Percentiles rank a stretch among this genome's conserved stretches.
These are phyloP conservation scores for Cinnamomum micranthum DNA, from an alignment of 164 flowering plant genomes.

Conservation along the genomic window DNA sequence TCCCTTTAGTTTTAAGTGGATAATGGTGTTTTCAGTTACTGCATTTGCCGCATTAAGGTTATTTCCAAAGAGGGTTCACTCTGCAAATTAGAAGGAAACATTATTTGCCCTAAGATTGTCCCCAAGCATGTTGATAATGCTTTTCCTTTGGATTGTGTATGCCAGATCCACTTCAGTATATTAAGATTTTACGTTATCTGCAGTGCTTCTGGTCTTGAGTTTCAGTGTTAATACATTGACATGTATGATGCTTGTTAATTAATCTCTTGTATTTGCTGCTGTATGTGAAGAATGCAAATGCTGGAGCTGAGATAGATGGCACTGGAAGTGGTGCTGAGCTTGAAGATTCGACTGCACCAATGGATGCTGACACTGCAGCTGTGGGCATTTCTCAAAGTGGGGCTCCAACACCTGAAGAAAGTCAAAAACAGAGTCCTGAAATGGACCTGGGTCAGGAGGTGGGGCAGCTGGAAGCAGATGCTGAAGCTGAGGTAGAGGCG, in stretches of 20 bases:
- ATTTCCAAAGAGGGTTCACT: too few species aligned
- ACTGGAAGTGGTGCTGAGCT: conserved; percentile 53
- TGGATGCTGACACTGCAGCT: conserved; percentile 54
- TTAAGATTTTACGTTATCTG: too few species aligned
- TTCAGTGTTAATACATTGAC: neutral
- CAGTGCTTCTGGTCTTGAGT: neutral
- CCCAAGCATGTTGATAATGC: too few species aligned
- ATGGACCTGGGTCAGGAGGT: conserved; percentile 54
- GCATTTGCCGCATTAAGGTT: too few species aligned
- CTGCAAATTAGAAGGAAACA: too few species aligned
- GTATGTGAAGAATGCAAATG: conserved; percentile 41
- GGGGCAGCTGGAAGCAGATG: conserved; percentile 63
- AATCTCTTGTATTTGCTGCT: conserved; percentile 6
- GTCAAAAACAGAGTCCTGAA: conserved; percentile 58
- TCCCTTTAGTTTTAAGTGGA: too few species aligned
- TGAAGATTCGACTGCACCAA: conserved; percentile 47
- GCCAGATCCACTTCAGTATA: too few species aligned
- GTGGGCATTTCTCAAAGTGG: conserved; percentile 46
- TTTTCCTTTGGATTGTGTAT: too few species aligned
- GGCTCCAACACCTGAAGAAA: conserved; percentile 59
- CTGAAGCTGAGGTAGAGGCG: conserved; percentile 42
- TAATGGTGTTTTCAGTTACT: too few species aligned
- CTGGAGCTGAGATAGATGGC: conserved; percentile 58
- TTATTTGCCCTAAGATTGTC: too few species aligned
- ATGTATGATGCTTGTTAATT: conserved; percentile 4